Evolutionary conservation across 148 eudicot species (phyloP), one percentile per base, ranked within the genome.

Genomic region (Rhododendron henanense): DNA sequence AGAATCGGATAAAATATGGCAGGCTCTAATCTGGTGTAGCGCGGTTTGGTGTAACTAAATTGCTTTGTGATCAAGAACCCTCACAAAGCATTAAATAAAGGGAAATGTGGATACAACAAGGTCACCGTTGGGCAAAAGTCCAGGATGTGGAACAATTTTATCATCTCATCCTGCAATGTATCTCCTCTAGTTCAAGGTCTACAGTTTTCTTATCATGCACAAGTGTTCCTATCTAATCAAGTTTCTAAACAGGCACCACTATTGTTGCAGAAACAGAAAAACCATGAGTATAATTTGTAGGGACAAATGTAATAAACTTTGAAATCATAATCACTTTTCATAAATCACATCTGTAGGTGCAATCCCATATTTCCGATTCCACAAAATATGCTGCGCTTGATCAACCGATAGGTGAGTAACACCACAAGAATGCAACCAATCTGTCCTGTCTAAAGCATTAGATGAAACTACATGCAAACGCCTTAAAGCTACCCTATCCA

Each of bases 351-450:
- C 47, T 39, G 10, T 39, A 39, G 79, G 48, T 37, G 79, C 79
- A 76, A 39, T 39, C 37, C 11, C 35, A 81, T 82, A 79, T 53
- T 4, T 88, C 55, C 84, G 84, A 48, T 81, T 88, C 84, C 85
- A 86, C 91, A 91, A 81, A 55, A 91, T 79, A 79, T 39, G 84
- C 76, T 81, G 50, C 78, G 90, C 87, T 86, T 91, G 89, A 86
- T 88, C 88, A 35, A 85, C 81, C 15, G 91, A 89, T 67, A 92
- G 47, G 59, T 85, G 83, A 39, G 86, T 84, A 77, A 91, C 79
- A 48, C 89, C 83, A 77, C 23, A 57, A 37, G 83, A 81, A 53
- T 55, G 78, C 81, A 87, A 28, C 19, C 39, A 71, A 31, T 71
- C 76, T 31, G 76, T 31, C 76, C 76, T 71, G 18, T 71, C 76